Conservation (phyloP, 371 early-diverging fungal species). For the Coemansia sp. region DNA sequence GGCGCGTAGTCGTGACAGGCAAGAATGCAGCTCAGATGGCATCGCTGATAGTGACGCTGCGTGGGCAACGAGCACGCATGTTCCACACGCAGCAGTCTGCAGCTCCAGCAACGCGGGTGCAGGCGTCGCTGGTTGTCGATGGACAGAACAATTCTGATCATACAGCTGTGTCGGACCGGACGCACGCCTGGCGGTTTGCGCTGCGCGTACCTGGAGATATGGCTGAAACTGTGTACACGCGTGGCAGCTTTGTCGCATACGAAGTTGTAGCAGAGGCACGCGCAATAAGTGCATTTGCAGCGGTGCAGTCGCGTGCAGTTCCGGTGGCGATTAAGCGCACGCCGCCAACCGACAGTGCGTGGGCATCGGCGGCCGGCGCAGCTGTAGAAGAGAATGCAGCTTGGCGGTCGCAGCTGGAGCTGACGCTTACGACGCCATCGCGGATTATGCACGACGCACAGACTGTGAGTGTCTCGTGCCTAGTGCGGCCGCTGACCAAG, state of each 20-base stretch:
- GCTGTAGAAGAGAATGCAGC: slow-evolving; percentile 31
- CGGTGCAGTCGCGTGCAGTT: slow-evolving; percentile 20
- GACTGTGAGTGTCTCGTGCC: slow-evolving; percentile 36
- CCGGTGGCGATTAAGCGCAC: slow-evolving; percentile 41
- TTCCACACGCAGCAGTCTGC: slow-evolving; percentile 30
- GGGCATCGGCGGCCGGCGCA: slow-evolving; percentile 29
- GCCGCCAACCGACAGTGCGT: slow-evolving; percentile 30
- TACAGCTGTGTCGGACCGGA: background rate
- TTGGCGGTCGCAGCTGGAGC: slow-evolving; percentile 35
- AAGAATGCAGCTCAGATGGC: slow-evolving; percentile 16
- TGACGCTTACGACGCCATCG: slow-evolving; percentile 27
- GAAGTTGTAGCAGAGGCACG: slow-evolving; percentile 39
- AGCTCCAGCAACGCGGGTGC: slow-evolving; percentile 15
- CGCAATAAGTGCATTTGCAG: slow-evolving; percentile 4
- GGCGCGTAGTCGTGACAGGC: slow-evolving; percentile 26
- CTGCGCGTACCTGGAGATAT: slow-evolving; percentile 34
- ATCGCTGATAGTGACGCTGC: slow-evolving; percentile 34
- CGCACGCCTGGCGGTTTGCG: slow-evolving; percentile 41
- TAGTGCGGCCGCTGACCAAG: slow-evolving; percentile 39
- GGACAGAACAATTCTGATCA: slow-evolving; percentile 9
- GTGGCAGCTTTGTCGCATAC: slow-evolving; percentile 31
- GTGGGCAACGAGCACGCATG: slow-evolving; percentile 33
- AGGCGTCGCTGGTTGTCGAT: slow-evolving; percentile 18
- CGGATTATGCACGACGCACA: slow-evolving; percentile 40
- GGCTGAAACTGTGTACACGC: slow-evolving; percentile 35